Base-by-base conservation (phyloP, 139 green algal genomes). In the Picochlorum costavermella region DNA sequence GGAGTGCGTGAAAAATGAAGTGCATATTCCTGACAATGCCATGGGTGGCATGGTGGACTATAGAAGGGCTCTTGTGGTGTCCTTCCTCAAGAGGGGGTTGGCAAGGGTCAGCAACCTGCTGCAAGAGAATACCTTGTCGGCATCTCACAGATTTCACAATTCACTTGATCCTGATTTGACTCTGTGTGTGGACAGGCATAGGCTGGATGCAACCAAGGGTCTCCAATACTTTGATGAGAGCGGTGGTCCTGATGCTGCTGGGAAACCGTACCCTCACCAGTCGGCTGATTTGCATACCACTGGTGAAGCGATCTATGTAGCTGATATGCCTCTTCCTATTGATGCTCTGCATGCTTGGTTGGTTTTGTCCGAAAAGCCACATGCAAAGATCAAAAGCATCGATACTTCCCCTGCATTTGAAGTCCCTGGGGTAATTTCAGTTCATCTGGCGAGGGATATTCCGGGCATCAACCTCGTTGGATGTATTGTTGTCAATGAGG, bases 1-100 rank as follows among this genome's bases (percentile, higher is more conserved):
- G 50, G 61, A 33, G 23, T 75, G 79, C 11, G 62, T 97, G 13
- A 60, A 59, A 9, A 44, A 86, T 40, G 92, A 98, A 36, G 75
- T 97, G 2, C 59, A 81, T 40, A 83, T 94, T 31, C n/a, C 65
- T 10, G 48, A 81, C 45, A 75, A 81, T 29, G 88, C 88, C 0
- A 92, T 91, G 13, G 79, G 79, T 46, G 92, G 92, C 53, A 95
- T 94, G 81, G 76, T 83, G 11, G 89, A 97, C 75, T 98, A 88
- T 82, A 77, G 92, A 6, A 74, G 76, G 26, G 87, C 86, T 17
- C 81, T 98, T 61, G 77, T 80, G 1, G 74, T 82, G 9, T 90
- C 84, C 46, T 98, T 98, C 79, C 63, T 98, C 69, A 95, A 95
- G 72, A 74, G 71, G 56, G 72, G 31, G 26, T 88, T 91, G n/a